Conservation (phyloP, 1,284 basidiomycete species). For the Xerocomus nothofagi region DNA sequence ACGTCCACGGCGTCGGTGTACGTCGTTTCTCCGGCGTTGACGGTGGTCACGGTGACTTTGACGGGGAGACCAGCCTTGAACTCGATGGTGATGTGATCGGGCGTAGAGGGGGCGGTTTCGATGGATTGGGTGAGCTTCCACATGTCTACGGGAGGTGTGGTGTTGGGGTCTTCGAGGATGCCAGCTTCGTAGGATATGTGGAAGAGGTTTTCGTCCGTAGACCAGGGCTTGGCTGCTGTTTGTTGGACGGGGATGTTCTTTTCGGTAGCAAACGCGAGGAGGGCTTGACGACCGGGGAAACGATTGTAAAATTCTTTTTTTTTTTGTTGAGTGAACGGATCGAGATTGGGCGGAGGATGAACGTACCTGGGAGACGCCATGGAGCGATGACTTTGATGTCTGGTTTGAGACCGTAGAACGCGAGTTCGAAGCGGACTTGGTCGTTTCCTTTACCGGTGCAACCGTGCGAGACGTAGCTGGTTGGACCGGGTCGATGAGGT, state of each 20-base stretch:
- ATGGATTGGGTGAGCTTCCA: conserved; percentile 95
- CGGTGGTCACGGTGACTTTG: conserved; percentile 76
- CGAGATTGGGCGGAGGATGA: not conserved
- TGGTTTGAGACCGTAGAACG: conserved; percentile 98
- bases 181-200: conserved; percentile 99
- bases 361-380: conserved; percentile 88
- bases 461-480: conserved; percentile 94
- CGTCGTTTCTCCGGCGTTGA: conserved; percentile 55
- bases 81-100: conserved; percentile 83
- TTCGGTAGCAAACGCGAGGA: conserved; percentile 87
- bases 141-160: conserved; percentile 97
- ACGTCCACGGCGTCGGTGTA: conserved; percentile 95
- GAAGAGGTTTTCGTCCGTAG: conserved; percentile 98
- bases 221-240: conserved; percentile 98
- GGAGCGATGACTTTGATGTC: conserved; percentile 99
- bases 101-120: conserved; percentile 77
- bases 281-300: conserved; percentile 92
- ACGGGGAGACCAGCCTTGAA: conserved; percentile 87
- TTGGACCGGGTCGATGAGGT: conserved; percentile 4
- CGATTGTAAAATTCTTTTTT: conserved; percentile 90
- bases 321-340: conserved; percentile 45
- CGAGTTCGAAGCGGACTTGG: conserved; percentile 98
- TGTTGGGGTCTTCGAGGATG: conserved; percentile 96
- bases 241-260: conserved; percentile 94
- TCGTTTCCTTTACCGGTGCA: conserved; percentile 99